Percentiles rank a stretch among this genome's conserved stretches.
Conservation (phyloP, 2,329 filamentous ascomycete species). For the Xylariaceae sp. region DNA sequence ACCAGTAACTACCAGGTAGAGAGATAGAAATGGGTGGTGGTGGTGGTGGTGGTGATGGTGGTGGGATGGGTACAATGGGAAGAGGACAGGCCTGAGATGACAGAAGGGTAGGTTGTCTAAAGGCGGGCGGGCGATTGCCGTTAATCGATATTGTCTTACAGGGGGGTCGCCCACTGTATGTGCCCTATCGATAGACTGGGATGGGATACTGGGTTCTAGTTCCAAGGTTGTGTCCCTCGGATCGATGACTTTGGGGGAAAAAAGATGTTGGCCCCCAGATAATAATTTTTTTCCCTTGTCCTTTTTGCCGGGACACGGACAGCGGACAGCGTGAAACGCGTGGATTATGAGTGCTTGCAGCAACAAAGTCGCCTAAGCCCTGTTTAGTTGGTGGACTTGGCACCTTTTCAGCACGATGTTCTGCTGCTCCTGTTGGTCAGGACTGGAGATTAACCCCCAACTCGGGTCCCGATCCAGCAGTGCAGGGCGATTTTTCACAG, state of each 20-base stretch:
- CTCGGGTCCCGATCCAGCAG: constrained; percentile 18
- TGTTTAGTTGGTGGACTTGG: constrained; percentile 18
- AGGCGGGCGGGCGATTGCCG: constrained; percentile 4
- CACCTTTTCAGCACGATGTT: constrained; percentile 1
- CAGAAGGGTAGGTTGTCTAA: too few species aligned
- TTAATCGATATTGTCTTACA: constrained; percentile 20
- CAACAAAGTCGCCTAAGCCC: constrained; percentile 3
- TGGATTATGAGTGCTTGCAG: constrained; percentile 26
- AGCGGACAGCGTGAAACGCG: constrained; percentile 1
- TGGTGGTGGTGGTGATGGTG: not conserved
- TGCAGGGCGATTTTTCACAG: constrained; percentile 2
- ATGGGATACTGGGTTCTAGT: not conserved
- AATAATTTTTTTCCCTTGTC: constrained; percentile 10
- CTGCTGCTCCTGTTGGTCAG: constrained; percentile 21
- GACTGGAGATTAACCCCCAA: constrained; percentile 21
- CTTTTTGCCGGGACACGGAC: constrained; percentile 1
- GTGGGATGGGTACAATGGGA: too few species aligned
- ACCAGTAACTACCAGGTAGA: not conserved
- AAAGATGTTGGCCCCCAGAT: constrained; percentile 9
- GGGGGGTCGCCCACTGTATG: constrained; percentile 7
- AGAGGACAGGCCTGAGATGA: too few species aligned
- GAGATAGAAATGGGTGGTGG: not conserved
- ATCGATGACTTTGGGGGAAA: not conserved
- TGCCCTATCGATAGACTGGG: constrained; percentile 27
- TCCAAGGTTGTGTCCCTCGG: not conserved